Evolutionary conservation across 2,329 filamentous ascomycete genomes (phyloP).

Genomic region (Colletotrichum sojae): DNA sequence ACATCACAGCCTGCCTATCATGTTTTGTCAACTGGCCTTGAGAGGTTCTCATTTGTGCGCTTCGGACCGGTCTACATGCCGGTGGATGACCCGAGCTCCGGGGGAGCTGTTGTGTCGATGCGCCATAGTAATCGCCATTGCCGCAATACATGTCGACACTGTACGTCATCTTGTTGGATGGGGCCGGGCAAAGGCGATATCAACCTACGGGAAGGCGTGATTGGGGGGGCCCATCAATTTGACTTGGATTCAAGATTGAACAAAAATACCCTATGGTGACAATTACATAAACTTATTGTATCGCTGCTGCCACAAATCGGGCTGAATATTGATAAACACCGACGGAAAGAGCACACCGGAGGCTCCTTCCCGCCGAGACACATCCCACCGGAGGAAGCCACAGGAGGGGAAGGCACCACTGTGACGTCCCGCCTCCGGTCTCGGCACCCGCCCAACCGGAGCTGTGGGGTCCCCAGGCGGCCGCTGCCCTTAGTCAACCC

Average conservation of each 20-base stretch:
- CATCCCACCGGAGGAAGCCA: no score
- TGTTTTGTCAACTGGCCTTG: no score
- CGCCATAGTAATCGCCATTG: conserved; percentile 16
- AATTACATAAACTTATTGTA: not conserved
- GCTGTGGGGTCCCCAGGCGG: conserved; percentile 16
- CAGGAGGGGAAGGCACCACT: no score
- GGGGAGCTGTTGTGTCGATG: not conserved
- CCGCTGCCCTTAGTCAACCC: not conserved
- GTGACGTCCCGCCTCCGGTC: conserved; percentile 3
- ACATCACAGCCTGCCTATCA: no score
- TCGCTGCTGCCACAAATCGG: no score
- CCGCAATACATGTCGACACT: conserved; percentile 8
- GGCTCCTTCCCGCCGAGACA: no score
- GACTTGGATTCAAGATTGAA: no score
- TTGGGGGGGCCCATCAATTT: not conserved
- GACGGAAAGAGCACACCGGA: no score
- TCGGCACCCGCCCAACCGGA: conserved; percentile 16
- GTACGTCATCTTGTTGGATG: not conserved
- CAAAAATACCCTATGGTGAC: no score
- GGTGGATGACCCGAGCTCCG: not conserved
- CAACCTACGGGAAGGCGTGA: conserved; percentile 4
- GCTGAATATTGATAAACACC: no score
- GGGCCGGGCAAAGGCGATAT: conserved; percentile 15
- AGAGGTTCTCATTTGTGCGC: conserved; percentile 28
- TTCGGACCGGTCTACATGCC: not conserved